A percentile compares a stretch with the other conserved stretches of the same genome.
Evolutionary conservation across 257 asterid species (phyloP).

Genomic region (Cruciata laevipes): DNA sequence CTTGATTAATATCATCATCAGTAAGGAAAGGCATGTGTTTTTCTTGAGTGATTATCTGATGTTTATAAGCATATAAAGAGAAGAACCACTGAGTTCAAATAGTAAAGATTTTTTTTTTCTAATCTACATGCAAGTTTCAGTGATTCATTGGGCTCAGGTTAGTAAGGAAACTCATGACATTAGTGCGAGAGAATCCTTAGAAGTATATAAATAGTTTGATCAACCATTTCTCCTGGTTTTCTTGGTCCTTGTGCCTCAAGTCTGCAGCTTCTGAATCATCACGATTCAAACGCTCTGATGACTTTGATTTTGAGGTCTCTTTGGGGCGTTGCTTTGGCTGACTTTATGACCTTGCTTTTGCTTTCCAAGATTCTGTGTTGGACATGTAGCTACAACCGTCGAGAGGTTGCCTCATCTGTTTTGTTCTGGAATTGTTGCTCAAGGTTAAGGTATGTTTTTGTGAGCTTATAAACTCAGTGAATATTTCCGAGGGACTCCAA

Average conservation of each 20-base stretch:
- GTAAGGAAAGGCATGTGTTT: no score
- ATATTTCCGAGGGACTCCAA: conserved; percentile 45
- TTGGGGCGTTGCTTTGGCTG: conserved; percentile 66
- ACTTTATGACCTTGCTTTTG: conserved; percentile 70
- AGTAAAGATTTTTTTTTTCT: no score
- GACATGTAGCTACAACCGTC: conserved; percentile 47
- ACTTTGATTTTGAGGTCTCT: conserved; percentile 30
- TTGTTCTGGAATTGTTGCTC: conserved; percentile 19
- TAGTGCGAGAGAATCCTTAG: neutral
- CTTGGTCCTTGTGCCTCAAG: conserved; percentile 22
- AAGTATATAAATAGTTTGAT: conserved; percentile 30
- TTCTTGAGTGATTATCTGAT: no score
- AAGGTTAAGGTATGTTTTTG: conserved; percentile 19
- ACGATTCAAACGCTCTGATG: conserved; percentile 33
- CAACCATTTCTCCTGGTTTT: conserved; percentile 41
- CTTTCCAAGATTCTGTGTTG: conserved; percentile 58
- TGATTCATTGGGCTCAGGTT: no score
- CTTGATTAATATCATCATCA: no score
- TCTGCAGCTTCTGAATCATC: neutral
- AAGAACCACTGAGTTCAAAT: no score
- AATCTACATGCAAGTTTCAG: no score
- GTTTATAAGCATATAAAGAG: no score
- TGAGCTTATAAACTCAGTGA: conserved; percentile 45
- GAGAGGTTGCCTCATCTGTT: conserved; percentile 13
- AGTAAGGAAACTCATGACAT: no score